Conservation (phyloP, 2,329 filamentous ascomycete genomes). For the Graphilbum fragrans region DNA sequence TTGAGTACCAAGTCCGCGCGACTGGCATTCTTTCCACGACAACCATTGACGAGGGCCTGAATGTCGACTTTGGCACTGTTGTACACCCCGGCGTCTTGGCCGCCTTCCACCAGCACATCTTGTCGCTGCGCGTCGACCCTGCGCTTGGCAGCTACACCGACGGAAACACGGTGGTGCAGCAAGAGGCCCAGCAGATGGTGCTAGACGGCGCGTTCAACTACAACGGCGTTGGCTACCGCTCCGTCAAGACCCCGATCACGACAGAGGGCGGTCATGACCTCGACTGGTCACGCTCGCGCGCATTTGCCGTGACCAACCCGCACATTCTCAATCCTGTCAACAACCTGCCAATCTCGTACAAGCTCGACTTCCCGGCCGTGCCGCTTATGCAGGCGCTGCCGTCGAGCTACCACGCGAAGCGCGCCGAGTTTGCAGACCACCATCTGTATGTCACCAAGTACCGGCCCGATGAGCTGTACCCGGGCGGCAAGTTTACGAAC, state of each 20-base stretch:
- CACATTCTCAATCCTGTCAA: slow-evolving; percentile 26
- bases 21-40: slow-evolving; percentile 53
- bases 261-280: slow-evolving; percentile 30
- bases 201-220: slow-evolving; percentile 28
- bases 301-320: slow-evolving; percentile 36
- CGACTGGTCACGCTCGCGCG: slow-evolving; percentile 34
- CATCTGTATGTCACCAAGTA: slow-evolving; percentile 32
- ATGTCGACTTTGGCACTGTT: slow-evolving; percentile 43
- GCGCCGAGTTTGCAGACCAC: slow-evolving; percentile 28
- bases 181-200: slow-evolving; percentile 28
- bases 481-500: slow-evolving; percentile 28
- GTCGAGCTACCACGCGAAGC: slow-evolving; percentile 22
- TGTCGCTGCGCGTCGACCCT: slow-evolving; percentile 51
- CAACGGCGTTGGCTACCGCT: slow-evolving; percentile 30
- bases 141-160: slow-evolving; percentile 46
- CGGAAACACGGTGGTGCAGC: slow-evolving; percentile 35
- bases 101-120: slow-evolving; percentile 60
- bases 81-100: slow-evolving; percentile 52
- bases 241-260: slow-evolving; percentile 24
- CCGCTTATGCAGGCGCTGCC: slow-evolving; percentile 27
- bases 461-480: slow-evolving; percentile 26
- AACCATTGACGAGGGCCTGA: slow-evolving; percentile 42
- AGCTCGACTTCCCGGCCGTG: slow-evolving; percentile 30
- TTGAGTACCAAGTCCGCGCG: slow-evolving; percentile 49
- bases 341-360: slow-evolving; percentile 30